Evolutionary conservation across 192 early-diverging fungal genomes (phyloP).

Genomic region (Chytriomyces sp.): DNA sequence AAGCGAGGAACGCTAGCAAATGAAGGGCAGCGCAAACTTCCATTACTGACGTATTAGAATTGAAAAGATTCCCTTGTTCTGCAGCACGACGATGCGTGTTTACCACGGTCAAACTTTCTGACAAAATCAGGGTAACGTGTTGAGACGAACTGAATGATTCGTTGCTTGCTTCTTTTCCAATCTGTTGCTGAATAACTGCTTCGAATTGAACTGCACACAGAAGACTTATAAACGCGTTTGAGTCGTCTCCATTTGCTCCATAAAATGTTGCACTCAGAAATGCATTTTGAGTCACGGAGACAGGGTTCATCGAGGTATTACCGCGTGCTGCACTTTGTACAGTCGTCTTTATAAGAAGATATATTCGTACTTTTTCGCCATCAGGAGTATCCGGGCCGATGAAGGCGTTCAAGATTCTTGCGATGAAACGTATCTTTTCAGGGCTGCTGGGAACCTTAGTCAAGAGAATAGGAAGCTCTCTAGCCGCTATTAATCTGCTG

Average conservation of each 20-base stretch:
- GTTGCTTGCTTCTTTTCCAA: background rate
- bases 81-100: constrained; percentile 38
- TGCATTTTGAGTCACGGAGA: background rate
- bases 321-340: background rate
- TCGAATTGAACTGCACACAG: constrained; percentile 27
- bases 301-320: background rate
- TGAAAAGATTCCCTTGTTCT: constrained; percentile 7
- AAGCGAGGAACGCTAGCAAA: constrained; percentile 28
- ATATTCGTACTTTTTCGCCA: constrained; percentile 32
- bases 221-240: constrained; percentile 32
- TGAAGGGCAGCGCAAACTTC: constrained; percentile 46
- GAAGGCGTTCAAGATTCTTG: constrained; percentile 36
- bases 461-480: constrained; percentile 36
- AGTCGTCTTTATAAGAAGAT: constrained; percentile 34
- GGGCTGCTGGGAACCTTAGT: constrained; percentile 6
- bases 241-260: background rate
- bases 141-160: constrained; percentile 6
- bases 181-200: background rate
- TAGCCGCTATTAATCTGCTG: constrained; percentile 17
- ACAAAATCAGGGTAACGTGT: constrained; percentile 39
- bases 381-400: constrained; percentile 33
- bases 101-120: constrained; percentile 48
- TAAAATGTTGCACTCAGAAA: background rate
- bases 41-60: background rate
- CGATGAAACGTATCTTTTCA: constrained; percentile 38